Conservation (phyloP, 257 asterid genomes). For the Penstemon newberryi region DNA sequence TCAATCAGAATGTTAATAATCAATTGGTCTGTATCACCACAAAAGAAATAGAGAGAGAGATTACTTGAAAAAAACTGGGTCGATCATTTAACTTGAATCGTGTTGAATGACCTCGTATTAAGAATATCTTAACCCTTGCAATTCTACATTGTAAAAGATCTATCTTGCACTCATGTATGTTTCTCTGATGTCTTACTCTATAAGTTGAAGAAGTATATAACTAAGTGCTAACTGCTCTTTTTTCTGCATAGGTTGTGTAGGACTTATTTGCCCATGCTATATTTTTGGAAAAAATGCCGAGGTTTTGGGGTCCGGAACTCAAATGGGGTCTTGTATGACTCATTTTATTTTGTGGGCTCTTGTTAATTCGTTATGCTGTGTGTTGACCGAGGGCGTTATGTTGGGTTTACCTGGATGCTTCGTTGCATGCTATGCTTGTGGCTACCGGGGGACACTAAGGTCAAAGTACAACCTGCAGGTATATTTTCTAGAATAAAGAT, state of each 20-base stretch:
- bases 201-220: constrained; percentile 1
- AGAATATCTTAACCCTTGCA: neutral
- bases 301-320: constrained; percentile 49
- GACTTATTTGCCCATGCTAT: constrained; percentile 85
- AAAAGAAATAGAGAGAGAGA: neutral
- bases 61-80: neutral
- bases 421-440: constrained; percentile 87
- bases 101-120: neutral
- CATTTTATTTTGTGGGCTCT: constrained; percentile 79
- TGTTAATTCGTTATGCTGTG: constrained; percentile 71
- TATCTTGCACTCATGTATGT: constrained; percentile 15
- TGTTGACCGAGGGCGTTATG: constrained; percentile 71
- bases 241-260: constrained; percentile 65
- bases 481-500: constrained; percentile 12
- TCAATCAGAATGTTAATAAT: constrained; percentile 1
- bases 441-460: constrained; percentile 73
- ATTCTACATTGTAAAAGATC: neutral
- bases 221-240: constrained; percentile 16
- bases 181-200: neutral
- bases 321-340: constrained; percentile 65
- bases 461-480: constrained; percentile 88
- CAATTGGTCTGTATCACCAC: neutral
- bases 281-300: constrained; percentile 81
- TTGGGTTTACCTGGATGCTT: constrained; percentile 91
- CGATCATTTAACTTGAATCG: neutral